Percentiles rank a stretch among this genome's conserved stretches.
phyloP scores from a whole-genome alignment of 2,329 filamentous ascomycete species.

The Eutypella sp. region DNA sequence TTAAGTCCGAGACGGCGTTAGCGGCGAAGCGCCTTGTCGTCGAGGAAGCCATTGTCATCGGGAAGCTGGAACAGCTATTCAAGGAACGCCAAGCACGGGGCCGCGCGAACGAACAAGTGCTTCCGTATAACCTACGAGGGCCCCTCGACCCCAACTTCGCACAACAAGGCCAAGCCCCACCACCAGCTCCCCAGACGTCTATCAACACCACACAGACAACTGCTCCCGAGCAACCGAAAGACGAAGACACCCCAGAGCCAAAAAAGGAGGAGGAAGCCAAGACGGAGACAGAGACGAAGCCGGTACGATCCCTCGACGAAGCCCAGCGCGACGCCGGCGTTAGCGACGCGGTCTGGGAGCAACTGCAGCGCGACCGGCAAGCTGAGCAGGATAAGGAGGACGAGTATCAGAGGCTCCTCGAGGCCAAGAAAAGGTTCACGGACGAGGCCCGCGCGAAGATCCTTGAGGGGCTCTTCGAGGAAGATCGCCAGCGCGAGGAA shows the following conservation, averaged over 20 bases:
- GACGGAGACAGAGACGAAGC: not conserved
- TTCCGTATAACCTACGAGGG: not conserved
- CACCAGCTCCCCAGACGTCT: not conserved
- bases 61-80: slow-evolving; percentile 5
- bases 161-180: no score
- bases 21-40: slow-evolving; percentile 1
- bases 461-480: slow-evolving; percentile 30
- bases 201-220: not conserved
- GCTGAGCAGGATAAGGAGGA: slow-evolving; percentile 33
- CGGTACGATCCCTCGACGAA: not conserved
- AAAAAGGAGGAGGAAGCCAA: not conserved
- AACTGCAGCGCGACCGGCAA: slow-evolving; percentile 48
- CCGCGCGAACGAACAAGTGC: no score
- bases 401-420: slow-evolving; percentile 30
- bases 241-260: not conserved
- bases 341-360: slow-evolving; percentile 55
- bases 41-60: slow-evolving; percentile 1
- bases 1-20: slow-evolving; percentile 14
- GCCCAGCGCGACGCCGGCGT: slow-evolving; percentile 50
- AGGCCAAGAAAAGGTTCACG: slow-evolving; percentile 21
- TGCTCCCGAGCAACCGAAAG: not conserved
- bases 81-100: slow-evolving; percentile 3
- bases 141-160: no score
- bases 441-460: slow-evolving; percentile 25
- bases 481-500: slow-evolving; percentile 33